phyloP scores from a whole-genome alignment of 345 rosid genomes.

The Linum lewisii region DNA sequence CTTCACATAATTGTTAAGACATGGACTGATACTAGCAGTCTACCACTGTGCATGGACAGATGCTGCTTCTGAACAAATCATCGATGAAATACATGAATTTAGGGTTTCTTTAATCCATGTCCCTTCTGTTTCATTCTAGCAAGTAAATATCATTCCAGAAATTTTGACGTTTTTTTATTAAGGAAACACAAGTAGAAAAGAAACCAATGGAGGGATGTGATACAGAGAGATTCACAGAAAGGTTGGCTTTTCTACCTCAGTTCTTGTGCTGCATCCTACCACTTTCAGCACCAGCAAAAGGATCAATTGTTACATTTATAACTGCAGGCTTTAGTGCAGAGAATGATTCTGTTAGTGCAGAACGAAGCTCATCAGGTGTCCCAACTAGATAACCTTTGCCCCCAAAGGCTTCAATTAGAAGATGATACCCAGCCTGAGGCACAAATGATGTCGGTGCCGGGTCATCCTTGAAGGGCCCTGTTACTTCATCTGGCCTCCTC shows the following conservation, averaged over 20 bases:
- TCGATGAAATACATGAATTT: no score
- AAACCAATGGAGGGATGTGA: neutral
- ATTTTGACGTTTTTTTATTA: no score
- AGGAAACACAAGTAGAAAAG: neutral
- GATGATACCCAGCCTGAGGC: conserved; percentile 77
- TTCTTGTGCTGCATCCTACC: conserved; percentile 96
- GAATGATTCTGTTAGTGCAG: conserved; percentile 70
- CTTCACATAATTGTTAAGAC: no score
- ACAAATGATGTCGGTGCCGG: conserved; percentile 98
- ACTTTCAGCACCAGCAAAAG: conserved; percentile 92
- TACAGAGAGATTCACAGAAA: neutral
- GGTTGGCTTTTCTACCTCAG: conserved; percentile 27
- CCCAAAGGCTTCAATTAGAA: conserved; percentile 76
- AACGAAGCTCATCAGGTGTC: conserved; percentile 72
- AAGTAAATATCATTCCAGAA: no score
- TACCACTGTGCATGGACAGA: no score
- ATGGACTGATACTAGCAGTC: no score
- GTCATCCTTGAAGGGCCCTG: conserved; percentile 75
- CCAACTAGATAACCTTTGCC: conserved; percentile 84
- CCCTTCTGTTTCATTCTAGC: no score
- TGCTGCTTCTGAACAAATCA: no score
- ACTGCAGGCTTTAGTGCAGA: conserved; percentile 67
- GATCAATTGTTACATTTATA: conserved; percentile 73
- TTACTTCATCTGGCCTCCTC: conserved; percentile 71
- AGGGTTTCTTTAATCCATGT: no score